Evolutionary conservation across 1,284 basidiomycete species (phyloP).

Genomic region (Xerocomus nothofagi): DNA sequence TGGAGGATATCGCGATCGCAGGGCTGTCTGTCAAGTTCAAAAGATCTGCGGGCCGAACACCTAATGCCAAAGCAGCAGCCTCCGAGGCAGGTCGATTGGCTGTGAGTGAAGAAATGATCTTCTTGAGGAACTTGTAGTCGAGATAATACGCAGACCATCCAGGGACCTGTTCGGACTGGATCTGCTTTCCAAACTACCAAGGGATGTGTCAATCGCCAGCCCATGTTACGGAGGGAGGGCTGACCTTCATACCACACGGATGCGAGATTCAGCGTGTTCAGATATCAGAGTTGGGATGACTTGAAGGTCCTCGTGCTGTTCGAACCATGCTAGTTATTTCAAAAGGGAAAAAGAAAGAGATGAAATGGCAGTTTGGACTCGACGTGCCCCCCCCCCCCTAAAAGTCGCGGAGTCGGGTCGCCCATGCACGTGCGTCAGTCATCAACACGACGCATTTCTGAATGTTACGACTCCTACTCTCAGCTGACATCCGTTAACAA

Average conservation of each 20-base stretch:
- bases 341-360: conserved; percentile 13
- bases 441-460: not conserved
- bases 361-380: conserved; percentile 13
- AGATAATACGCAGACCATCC: conserved; percentile 97
- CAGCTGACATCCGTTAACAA: not conserved
- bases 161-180: conserved; percentile 94
- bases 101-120: conserved; percentile 98
- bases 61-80: conserved; percentile 83
- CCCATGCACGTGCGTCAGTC: conserved; percentile 32
- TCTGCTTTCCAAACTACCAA: conserved; percentile 94
- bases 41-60: conserved; percentile 72
- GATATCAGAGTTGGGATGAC: conserved; percentile 4
- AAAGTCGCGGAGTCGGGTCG: conserved; percentile 3
- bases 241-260: conserved; percentile 33
- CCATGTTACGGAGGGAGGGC: conserved; percentile 1
- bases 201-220: not conserved
- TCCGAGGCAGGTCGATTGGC: conserved; percentile 89
- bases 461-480: not conserved
- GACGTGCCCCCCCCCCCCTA: no score
- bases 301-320: conserved; percentile 13
- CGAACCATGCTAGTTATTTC: conserved; percentile 31
- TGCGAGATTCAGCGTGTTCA: conserved; percentile 9
- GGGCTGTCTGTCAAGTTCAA: conserved; percentile 27
- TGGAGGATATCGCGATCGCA: conserved; percentile 16
- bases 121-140: conserved; percentile 98